Evolutionary conservation across 345 rosid genomes (phyloP).

Genomic region (Psidium friedrichsthalianum): DNA sequence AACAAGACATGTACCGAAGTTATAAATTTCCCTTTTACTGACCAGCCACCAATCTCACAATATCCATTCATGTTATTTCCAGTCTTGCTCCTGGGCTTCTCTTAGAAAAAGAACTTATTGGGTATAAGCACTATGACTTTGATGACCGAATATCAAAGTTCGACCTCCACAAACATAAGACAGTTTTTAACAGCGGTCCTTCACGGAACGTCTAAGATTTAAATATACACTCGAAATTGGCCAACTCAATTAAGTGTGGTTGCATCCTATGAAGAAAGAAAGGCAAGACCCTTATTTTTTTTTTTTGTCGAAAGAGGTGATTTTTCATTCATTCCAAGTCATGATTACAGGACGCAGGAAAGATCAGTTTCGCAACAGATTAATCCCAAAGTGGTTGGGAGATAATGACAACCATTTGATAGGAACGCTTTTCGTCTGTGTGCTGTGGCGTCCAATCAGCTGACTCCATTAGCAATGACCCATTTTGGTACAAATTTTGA

Average conservation of each 20-base stretch:
- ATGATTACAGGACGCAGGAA: too few species aligned
- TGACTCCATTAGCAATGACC: too few species aligned
- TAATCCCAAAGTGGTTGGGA: too few species aligned
- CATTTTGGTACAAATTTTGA: too few species aligned
- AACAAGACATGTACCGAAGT: too few species aligned
- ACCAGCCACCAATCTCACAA: background rate
- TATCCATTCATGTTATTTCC: background rate
- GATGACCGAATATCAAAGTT: background rate
- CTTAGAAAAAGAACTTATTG: background rate
- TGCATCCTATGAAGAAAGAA: background rate
- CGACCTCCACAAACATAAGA: background rate
- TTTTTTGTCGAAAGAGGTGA: too few species aligned
- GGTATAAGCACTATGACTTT: background rate
- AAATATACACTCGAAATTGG: background rate
- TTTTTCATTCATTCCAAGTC: too few species aligned
- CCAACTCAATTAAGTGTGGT: background rate
- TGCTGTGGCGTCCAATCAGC: too few species aligned
- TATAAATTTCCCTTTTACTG: background rate
- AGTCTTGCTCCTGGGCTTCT: background rate
- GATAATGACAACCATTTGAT: too few species aligned
- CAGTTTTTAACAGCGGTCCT: background rate
- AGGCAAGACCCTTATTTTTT: accelerated
- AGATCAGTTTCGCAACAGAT: too few species aligned
- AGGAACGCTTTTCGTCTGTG: too few species aligned
- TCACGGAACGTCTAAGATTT: background rate